These are phyloP conservation scores for Moniliophthora roreri DNA, from an alignment of 1,284 basidiomycete species.

Conservation along the genomic window DNA sequence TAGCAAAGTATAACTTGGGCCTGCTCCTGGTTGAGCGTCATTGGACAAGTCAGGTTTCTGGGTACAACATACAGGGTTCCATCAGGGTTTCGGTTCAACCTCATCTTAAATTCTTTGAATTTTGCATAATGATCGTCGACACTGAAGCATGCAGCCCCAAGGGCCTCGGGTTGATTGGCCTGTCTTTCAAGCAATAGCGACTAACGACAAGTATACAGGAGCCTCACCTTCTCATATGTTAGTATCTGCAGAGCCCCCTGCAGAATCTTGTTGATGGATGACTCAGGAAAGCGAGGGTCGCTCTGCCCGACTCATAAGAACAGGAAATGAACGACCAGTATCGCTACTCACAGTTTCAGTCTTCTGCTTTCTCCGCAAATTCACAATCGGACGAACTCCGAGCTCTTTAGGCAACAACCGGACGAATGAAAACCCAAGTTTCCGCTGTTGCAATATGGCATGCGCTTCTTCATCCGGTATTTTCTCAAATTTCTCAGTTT, in stretches of 20 bases:
- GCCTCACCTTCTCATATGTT: conserved; percentile 77
- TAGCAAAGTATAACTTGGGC: conserved; percentile 90
- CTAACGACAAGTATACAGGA: background rate
- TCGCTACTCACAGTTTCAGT: conserved; percentile 29
- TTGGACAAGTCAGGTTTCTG: background rate
- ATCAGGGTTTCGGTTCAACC: conserved; percentile 40
- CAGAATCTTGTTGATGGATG: conserved; percentile 86
- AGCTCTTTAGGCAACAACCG: conserved; percentile 92
- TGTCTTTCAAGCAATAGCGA: conserved; percentile 28
- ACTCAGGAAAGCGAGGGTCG: conserved; percentile 29
- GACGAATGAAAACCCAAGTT: conserved; percentile 82
- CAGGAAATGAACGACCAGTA: background rate
- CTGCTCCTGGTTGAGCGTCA: conserved; percentile 36
- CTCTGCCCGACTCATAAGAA: conserved; percentile 15
- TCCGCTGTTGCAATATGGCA: conserved; percentile 65
- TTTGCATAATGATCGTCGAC: conserved; percentile 79
- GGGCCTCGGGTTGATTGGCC: conserved; percentile 60
- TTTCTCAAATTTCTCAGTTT: conserved; percentile 62
- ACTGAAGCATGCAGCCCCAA: conserved; percentile 84
- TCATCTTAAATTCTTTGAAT: conserved; percentile 70
- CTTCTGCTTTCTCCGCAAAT: conserved; percentile 69
- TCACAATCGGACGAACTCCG: conserved; percentile 94
- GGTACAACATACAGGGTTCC: conserved; percentile 52
- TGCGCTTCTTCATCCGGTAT: conserved; percentile 63
- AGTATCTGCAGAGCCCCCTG: conserved; percentile 83